Percentiles rank a stretch among this genome's conserved stretches.
Evolutionary conservation across 2,329 filamentous ascomycete genomes (phyloP).

Genomic region (Fusarium keratoplasticum): DNA sequence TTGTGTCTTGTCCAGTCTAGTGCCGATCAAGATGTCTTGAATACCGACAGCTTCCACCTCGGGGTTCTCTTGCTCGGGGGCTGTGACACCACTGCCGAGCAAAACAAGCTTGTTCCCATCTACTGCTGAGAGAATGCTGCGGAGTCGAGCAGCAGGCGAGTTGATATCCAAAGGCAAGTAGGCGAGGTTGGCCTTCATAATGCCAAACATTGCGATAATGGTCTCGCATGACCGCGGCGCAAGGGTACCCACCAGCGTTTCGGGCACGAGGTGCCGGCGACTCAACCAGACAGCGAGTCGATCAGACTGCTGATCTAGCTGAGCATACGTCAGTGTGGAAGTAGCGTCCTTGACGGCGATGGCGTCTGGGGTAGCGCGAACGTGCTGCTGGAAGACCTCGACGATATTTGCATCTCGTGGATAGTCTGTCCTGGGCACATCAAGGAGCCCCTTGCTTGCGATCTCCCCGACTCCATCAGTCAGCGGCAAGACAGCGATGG

Average conservation of each 20-base stretch:
- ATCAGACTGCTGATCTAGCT: conserved; percentile 37
- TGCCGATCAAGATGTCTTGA: neutral
- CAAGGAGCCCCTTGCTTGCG: neutral
- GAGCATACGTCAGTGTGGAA: conserved; percentile 30
- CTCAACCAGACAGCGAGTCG: conserved; percentile 30
- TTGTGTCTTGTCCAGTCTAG: neutral
- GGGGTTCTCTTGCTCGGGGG: neutral
- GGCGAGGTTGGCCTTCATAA: conserved; percentile 41
- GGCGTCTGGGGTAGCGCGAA: neutral
- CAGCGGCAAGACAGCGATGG: conserved; percentile 8
- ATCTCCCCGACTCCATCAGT: neutral
- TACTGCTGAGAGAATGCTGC: conserved; percentile 21
- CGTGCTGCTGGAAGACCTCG: conserved; percentile 39
- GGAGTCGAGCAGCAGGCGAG: conserved; percentile 22
- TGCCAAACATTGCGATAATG: conserved; percentile 36
- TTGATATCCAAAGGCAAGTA: conserved; percentile 42
- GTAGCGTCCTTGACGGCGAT: conserved; percentile 35
- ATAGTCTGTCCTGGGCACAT: neutral
- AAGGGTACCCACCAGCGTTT: neutral
- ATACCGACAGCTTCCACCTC: neutral
- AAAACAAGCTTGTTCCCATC: conserved; percentile 6
- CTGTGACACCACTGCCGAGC: neutral
- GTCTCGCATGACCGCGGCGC: conserved; percentile 40
- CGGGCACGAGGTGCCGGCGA: neutral
- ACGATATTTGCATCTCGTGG: conserved; percentile 32